Base-by-base conservation (phyloP, 768 basidiomycete species). In the Boletus sp. region DNA sequence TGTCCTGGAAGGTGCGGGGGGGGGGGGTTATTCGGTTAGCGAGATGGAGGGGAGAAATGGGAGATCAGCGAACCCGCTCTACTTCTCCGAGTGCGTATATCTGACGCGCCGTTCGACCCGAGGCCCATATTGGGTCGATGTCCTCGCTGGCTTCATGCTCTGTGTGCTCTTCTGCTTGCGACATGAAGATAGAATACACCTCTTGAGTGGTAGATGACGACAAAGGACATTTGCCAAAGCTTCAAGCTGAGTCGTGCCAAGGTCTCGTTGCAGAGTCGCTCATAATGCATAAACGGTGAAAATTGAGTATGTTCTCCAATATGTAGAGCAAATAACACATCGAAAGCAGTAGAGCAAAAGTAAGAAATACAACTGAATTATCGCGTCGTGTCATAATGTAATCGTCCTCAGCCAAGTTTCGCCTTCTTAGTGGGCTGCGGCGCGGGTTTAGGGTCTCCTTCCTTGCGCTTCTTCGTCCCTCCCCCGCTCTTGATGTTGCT, bases 71-170 rank as follows among this genome's bases (percentile, higher is more conserved):
- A 39, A 86, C 89, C 77, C 89, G 89, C 68, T 91, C 90, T 40
- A 91, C 89, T 68, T 85, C 83, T 23, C 86, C 84, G 9, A 92
- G 80, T 5, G 85, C 87, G 66, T 84, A 87, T 57, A 91, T 91
- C 67, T 91, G 89, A 52, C 87, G 78, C 33, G 88, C 87, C 33
- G 90, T 91, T 21, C 87, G 80, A 60, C 88, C 90, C 23, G 87
- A 87, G 5, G 80, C 81, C 88, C 88, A 92, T 53, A 90, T 87
- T 7, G 87, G 84, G 73, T 92, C 88, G 43, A 87, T 79, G 33
- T 84, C 82, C 14, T 53, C 59, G 55, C 43, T 46, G 2, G 42
- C 6, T n/a, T 66, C 59, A 17, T 56, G 54, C 6, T 55, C 61
- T 23, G 34, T 47, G 41, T 23, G 56, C 13, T 51, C 58, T 17